A percentile compares a stretch with the other conserved stretches of the same genome.
phyloP scores from a whole-genome alignment of 257 asterid species.

The Verbena officinalis region DNA sequence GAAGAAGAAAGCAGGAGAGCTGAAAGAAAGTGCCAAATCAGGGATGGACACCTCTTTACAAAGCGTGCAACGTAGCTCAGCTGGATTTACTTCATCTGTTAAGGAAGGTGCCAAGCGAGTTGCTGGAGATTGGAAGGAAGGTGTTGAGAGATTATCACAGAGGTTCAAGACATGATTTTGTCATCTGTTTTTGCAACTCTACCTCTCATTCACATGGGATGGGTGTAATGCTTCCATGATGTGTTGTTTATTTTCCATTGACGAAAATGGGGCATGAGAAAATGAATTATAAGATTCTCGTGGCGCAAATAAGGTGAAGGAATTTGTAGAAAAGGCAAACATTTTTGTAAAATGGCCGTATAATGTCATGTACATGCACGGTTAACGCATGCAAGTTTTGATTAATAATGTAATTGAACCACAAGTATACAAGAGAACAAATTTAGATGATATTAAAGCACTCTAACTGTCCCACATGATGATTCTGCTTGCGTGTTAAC shows the following conservation, averaged over 20 bases:
- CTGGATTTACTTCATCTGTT: constrained; percentile 46
- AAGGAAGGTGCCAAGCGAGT: constrained; percentile 70
- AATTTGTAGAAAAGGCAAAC: constrained; percentile 15
- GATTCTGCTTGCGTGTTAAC: no score
- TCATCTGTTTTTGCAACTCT: background rate
- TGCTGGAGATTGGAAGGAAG: constrained; percentile 87
- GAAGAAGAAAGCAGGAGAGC: constrained; percentile 61
- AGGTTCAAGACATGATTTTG: constrained; percentile 76
- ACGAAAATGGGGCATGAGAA: constrained; percentile 20
- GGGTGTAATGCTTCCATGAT: background rate
- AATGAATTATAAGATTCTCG: constrained; percentile 3
- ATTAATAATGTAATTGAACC: no score
- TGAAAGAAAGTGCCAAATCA: constrained; percentile 47
- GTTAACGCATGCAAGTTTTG: background rate
- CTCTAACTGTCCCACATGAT: no score
- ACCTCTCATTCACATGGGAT: background rate
- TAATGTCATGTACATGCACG: constrained; percentile 1
- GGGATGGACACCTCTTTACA: constrained; percentile 53
- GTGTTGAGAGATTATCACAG: constrained; percentile 82
- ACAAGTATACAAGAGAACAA: no score
- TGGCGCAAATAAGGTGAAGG: constrained; percentile 26
- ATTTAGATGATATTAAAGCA: no score
- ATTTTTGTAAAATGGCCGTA: constrained; percentile 1
- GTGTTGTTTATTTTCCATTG: constrained; percentile 9
- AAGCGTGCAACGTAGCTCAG: constrained; percentile 46